Base-by-base conservation (phyloP, 2,329 filamentous ascomycete species). In the Coniochaeta ligniaria region DNA sequence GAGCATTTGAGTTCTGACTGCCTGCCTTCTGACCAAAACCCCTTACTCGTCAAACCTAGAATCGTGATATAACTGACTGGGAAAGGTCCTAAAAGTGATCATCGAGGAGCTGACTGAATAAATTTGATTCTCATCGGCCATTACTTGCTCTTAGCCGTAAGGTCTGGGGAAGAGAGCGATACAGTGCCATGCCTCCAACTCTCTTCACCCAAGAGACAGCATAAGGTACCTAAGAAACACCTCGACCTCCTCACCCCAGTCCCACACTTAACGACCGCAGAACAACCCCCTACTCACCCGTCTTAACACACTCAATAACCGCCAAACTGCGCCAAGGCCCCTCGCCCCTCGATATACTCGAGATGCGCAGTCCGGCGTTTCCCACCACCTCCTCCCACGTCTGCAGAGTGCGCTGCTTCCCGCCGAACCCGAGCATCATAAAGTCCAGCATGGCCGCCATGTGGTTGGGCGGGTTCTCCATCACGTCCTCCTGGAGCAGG, bases 381-480 rank as follows among this genome's bases (percentile, higher is more conserved):
- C 50, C 59, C 4, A 63, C 64, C 2, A 69, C 52, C 11, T 28
- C 59, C 11, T 33, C 54, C 52, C 67, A 68, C 47, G 65, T 63
- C 45, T 60, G 35, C 26, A 66, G 58, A 17, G 63, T 64, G 1
- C 67, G 62, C 60, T 69, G 66, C 59, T 68, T 69, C 11, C 67
- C 67, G 26, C 66, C 66, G 12, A 69, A 63, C 8, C 63, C 57
- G 11, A 69, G 59, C 67, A 69, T 69, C 5, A 66, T 57, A 33
- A 61, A 69, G 61, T 68, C 66, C 61, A 56, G 54, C 54, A 56
- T 56, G 9, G 54, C 54, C 9, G 54, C 54, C 54, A 56, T 56
- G 54, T 56, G 54, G 31, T 67, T 67, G 58, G 62, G 61, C 33
- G 64, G 63, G 17, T 60, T 60, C 11, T 33, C 28, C 45, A 60